Conservation (phyloP, 257 asterid genomes). For the Cordia subcordata region DNA sequence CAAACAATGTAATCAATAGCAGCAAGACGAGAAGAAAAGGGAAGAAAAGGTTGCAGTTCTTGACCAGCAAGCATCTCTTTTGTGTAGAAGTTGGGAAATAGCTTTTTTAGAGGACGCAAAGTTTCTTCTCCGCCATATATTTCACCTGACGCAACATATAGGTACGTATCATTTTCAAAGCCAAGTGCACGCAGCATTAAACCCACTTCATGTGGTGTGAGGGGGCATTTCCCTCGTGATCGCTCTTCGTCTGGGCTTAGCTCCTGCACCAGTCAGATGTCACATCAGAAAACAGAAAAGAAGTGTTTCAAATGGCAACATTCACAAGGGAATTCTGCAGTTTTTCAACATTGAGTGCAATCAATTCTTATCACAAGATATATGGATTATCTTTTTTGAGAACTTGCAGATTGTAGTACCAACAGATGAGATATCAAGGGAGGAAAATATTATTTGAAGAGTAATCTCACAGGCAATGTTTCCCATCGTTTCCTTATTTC, state of each 20-base stretch:
- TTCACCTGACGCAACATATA: slow-evolving; percentile 22
- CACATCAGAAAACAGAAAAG: neutral
- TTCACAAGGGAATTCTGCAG: neutral
- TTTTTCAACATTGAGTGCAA: too few relatives aligned
- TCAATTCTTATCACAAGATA: too few relatives aligned
- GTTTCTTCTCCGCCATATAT: slow-evolving; percentile 23
- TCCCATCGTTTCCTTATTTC: slow-evolving; percentile 76
- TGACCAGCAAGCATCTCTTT: slow-evolving; percentile 20
- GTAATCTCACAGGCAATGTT: slow-evolving; percentile 51
- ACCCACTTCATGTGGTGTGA: slow-evolving; percentile 22
- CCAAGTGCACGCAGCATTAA: slow-evolving; percentile 20
- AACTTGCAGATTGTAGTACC: neutral
- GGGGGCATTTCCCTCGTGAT: slow-evolving; percentile 20
- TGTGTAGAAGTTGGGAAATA: slow-evolving; percentile 19
- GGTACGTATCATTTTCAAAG: slow-evolving; percentile 9
- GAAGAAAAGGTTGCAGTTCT: slow-evolving; percentile 14
- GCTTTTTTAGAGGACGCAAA: slow-evolving; percentile 15
- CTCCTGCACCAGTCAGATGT: slow-evolving; percentile 4
- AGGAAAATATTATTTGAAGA: neutral
- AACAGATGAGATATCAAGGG: too few relatives aligned
- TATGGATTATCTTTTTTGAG: too few relatives aligned
- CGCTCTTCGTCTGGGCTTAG: slow-evolving; percentile 17
- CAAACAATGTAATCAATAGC: slow-evolving; percentile 20
- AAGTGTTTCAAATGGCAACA: neutral
- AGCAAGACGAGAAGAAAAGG: slow-evolving; percentile 19